Base-by-base conservation (phyloP, 1,139 yeast species). In the Hemisphaericaspora subhashii region DNA sequence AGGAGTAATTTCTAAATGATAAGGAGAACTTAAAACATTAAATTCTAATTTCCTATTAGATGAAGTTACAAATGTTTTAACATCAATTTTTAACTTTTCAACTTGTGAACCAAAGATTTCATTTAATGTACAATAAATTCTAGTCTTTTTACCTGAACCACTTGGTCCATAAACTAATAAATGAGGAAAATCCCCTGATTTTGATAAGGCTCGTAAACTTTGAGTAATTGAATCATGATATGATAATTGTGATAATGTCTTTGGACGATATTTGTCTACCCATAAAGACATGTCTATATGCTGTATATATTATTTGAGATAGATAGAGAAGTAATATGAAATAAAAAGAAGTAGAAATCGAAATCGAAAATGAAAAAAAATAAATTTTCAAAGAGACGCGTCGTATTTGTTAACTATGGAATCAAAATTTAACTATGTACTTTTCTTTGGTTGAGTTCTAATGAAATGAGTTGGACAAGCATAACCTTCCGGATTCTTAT, bases 111-210 rank as follows among this genome's bases (percentile, higher is more conserved):
- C 98, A 56, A 83, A 92, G 38, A 92, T 72, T 53, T 87, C 90
- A 42, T 81, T 74, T 39, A 92, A 66, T 3, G 95, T 74, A 8
- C 95, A 82, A 63, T 89, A 77, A 13, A 90, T 87, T 51, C 98
- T 77, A 3, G 98, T 94, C 68, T 92, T 94, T 61, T 92, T 92
- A 44, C 99, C 99, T 13, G 96, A 86, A 5, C 99, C 99, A 35
- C 90, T 81, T 1, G 98, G 98, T 0, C 99, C 99, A 58, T 90
- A 90, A 9, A 92, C 79, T 29, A 92, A 67, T 39, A 92, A 64
- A 67, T 92, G 98, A 3, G 99, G 99, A 57, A 92, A 84, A 58
- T 94, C 98, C 2, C 90, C 92, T 2, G 89, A 75, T 3, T 75
- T 64, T 2, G 88, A 82, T 37, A 86, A 66, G 1, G 94, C 81